Base-by-base conservation (phyloP, 1,139 yeast genomes). In the Geotrichum candidum region DNA sequence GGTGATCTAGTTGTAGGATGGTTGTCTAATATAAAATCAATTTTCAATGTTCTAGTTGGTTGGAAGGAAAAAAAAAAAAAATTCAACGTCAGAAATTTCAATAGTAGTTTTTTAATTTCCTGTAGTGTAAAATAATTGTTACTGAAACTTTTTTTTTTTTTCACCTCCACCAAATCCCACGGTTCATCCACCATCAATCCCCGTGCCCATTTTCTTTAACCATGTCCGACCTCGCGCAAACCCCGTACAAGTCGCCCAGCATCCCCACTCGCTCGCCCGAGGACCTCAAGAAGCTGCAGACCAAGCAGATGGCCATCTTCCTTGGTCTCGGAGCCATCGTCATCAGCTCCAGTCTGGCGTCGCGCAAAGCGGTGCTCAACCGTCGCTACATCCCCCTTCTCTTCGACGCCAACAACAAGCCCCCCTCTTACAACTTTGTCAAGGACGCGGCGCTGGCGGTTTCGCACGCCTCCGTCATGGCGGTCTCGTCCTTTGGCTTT, bases 391-490 rank as follows among this genome's bases (percentile, higher is more conserved):
- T 86, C 2, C 97, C 98, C 7, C 82, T 83, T 31, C 79, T 86
- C 68, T 92, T 90, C 73, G 91, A 90, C 69, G 91, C 94, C 15
- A 92, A 92, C 74, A 94, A 91, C 70, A 82, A 84, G 56, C 96
- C 96, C 1, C 97, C 97, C 1, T 81, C 86, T 56, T 88, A 87
- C 72, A 87, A 88, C 58, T 85, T 88, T 73, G 85, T 90, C 64
- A 82, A 84, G 58, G 97, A 92, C 73, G 97, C 97, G 1, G 84
- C 90, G 35, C 85, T 85, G 48, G 98, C 97, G 0, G 91, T 92
- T 4, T 85, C 88, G 0, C 86, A 90, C 51, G 96, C 96, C 0
- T 83, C 96, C 0, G 75, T 88, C 56, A 76, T 91, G 35, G 89
- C 97, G 9, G 81, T 86, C 0, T 82, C 90, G 1, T 83, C 90